Conservation (phyloP, 257 asterid species). For the Prunella vulgaris region DNA sequence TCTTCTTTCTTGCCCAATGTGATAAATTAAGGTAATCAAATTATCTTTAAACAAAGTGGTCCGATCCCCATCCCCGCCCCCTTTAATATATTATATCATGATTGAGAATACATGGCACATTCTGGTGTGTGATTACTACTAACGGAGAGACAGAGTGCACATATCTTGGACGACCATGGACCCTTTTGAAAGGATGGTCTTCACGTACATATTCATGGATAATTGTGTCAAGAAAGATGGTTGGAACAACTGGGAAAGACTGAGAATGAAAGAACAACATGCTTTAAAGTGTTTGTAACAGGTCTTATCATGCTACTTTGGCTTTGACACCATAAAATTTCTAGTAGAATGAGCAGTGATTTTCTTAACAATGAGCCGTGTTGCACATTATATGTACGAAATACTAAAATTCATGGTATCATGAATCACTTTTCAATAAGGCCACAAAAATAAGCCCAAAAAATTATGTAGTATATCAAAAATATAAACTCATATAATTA, state of each 20-base stretch:
- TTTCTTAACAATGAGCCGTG: background rate
- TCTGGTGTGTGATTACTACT: slow-evolving; percentile 91
- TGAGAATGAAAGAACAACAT: slow-evolving; percentile 90
- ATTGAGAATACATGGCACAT: background rate
- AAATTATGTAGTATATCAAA: too few species aligned
- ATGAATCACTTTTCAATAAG: too few species aligned
- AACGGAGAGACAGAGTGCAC: slow-evolving; percentile 56
- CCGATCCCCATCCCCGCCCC: too few species aligned
- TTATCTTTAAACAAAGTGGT: too few species aligned
- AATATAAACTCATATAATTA: too few species aligned
- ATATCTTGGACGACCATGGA: slow-evolving; percentile 96
- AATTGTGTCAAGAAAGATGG: slow-evolving; percentile 69
- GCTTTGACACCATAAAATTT: background rate
- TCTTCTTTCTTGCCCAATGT: background rate
- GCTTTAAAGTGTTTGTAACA: slow-evolving; percentile 36
- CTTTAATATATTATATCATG: too few species aligned
- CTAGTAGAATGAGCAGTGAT: background rate
- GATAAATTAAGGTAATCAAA: too few species aligned
- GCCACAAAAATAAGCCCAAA: too few species aligned
- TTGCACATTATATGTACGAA: background rate
- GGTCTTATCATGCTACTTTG: background rate
- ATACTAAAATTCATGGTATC: too few species aligned
- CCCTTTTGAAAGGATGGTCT: slow-evolving; percentile 92
- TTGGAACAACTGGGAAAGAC: slow-evolving; percentile 92
- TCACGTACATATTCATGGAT: slow-evolving; percentile 70